phyloP scores from a whole-genome alignment of 2,329 filamentous ascomycete genomes.

The Penicillium occitanis region DNA sequence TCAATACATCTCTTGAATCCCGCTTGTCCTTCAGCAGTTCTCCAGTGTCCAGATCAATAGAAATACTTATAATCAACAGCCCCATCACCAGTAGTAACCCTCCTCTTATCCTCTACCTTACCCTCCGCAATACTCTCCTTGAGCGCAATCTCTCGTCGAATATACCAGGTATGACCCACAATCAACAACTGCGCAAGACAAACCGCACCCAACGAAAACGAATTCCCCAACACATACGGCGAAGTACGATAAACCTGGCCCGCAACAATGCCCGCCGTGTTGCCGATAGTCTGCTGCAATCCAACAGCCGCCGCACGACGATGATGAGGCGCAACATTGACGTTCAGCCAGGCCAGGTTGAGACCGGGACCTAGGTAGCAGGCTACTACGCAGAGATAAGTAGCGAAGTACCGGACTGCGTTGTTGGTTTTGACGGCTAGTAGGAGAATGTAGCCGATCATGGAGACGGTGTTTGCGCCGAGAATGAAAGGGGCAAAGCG shows the following conservation, averaged over 20 bases:
- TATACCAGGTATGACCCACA: slow-evolving; percentile 43
- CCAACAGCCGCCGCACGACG: slow-evolving; percentile 51
- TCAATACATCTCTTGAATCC: not conserved
- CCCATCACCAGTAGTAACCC: slow-evolving; percentile 49
- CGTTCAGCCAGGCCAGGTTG: slow-evolving; percentile 51
- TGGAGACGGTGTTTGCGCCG: slow-evolving; percentile 44
- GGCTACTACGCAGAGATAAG: slow-evolving; percentile 50
- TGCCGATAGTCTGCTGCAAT: slow-evolving; percentile 50
- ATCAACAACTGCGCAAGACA: slow-evolving; percentile 41
- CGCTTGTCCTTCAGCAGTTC: not conserved
- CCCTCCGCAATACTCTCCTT: slow-evolving; percentile 45
- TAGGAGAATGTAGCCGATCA: slow-evolving; percentile 53
- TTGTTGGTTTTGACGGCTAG: slow-evolving; percentile 49
- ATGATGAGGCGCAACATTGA: slow-evolving; percentile 51
- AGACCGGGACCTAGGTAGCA: slow-evolving; percentile 52
- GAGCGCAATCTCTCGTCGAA: slow-evolving; percentile 42
- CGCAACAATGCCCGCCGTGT: slow-evolving; percentile 50
- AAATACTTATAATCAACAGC: slow-evolving; percentile 53
- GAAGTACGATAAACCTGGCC: slow-evolving; percentile 47
- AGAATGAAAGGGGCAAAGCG: slow-evolving; percentile 39
- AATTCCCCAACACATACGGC: slow-evolving; percentile 39
- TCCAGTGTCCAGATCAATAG: slow-evolving; percentile 24
- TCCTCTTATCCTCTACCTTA: slow-evolving; percentile 46
- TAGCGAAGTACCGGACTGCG: slow-evolving; percentile 52
- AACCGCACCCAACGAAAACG: slow-evolving; percentile 40